Evolutionary conservation across 2,329 filamentous ascomycete species (phyloP).

Genomic region (Aspergillus flavus): DNA sequence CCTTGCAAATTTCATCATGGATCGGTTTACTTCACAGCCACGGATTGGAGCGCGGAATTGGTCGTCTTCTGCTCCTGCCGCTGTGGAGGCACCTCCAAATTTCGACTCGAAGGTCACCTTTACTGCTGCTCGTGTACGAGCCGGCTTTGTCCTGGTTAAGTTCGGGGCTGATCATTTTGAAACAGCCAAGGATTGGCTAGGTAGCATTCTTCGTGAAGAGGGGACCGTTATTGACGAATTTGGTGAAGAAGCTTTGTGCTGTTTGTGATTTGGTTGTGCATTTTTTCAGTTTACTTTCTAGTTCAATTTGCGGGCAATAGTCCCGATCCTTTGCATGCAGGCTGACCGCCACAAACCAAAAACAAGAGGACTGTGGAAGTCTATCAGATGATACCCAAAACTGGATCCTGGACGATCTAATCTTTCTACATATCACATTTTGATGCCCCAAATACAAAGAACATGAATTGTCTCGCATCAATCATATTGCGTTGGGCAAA

Average conservation of each 20-base stretch:
- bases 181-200: constrained; percentile 77
- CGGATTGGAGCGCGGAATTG: constrained; percentile 83
- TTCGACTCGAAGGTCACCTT: constrained; percentile 63
- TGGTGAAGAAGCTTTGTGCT: constrained; percentile 79
- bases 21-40: constrained; percentile 76
- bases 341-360: neutral
- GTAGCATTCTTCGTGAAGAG: constrained; percentile 72
- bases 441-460: neutral
- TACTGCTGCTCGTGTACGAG: constrained; percentile 76
- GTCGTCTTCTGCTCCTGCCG: constrained; percentile 35
- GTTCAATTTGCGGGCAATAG: neutral
- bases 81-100: constrained; percentile 42
- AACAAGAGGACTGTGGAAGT: neutral
- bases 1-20: constrained; percentile 73
- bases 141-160: constrained; percentile 84
- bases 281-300: neutral
- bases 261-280: constrained; percentile 50
- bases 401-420: neutral
- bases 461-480: neutral
- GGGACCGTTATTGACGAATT: constrained; percentile 72
- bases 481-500: neutral
- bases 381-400: constrained; percentile 5
- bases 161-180: constrained; percentile 84
- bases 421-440: neutral
- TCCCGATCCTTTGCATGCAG: neutral